These are phyloP conservation scores for Cyberlindnera meyerae DNA, from an alignment of 805 yeast genomes.

Conservation along the genomic window DNA sequence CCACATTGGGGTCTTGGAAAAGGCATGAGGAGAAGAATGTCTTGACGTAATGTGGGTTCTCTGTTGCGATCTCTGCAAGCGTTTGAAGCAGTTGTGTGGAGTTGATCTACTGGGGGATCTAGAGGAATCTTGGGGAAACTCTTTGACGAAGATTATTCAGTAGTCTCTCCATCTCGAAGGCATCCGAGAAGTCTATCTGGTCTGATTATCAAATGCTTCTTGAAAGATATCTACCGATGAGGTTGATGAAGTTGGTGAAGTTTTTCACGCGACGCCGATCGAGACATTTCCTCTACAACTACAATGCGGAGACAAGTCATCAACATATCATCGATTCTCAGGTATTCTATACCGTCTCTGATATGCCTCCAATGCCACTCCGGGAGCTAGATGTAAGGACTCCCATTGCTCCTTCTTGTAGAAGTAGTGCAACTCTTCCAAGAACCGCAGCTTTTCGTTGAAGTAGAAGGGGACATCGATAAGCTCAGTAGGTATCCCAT, in stretches of 20 bases:
- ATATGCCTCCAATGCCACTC: constrained; percentile 1
- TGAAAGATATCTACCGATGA: no score
- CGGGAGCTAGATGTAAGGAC: no score
- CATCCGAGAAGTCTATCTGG: no score
- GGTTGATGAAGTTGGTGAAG: no score
- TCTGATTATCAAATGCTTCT: no score
- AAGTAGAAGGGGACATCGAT: constrained; percentile 3
- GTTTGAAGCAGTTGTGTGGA: constrained; percentile 16
- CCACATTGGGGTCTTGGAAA: constrained; percentile 31
- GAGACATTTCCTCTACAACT: no score
- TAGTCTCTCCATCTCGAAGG: constrained; percentile 16
- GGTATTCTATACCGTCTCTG: constrained; percentile 9
- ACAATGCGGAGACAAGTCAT: no score
- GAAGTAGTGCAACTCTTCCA: constrained; percentile 11
- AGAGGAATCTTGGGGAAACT: constrained; percentile 15
- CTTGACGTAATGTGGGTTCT: constrained; percentile 52
- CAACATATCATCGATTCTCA: background rate
- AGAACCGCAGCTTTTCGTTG: constrained; percentile 3
- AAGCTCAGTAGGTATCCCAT: background rate
- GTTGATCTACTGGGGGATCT: constrained; percentile 14
- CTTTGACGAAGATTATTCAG: constrained; percentile 19
- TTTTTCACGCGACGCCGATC: background rate
- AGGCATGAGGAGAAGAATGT: constrained; percentile 37
- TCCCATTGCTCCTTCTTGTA: constrained; percentile 3
- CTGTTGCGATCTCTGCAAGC: constrained; percentile 17